Base-by-base conservation (phyloP, 2,329 filamentous ascomycete species). In the Ciborinia camelliae region DNA sequence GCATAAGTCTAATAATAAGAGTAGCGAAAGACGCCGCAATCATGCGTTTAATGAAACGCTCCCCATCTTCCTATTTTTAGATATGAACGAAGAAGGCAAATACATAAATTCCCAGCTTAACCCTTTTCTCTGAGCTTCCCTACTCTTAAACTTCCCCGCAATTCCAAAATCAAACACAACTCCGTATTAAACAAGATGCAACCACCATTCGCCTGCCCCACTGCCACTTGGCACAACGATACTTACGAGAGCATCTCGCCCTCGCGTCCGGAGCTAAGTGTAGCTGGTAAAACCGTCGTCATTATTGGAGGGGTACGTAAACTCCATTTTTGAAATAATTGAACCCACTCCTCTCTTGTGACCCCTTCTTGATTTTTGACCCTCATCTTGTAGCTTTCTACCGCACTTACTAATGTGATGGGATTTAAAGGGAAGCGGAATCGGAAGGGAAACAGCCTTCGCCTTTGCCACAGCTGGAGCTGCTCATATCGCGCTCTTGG, bases 211-310 rank as follows among this genome's bases (percentile, higher is more conserved):
- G 55, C 63, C 30, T 60, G 52, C 14, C 48, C 48, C 3, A 73
- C 68, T 30, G 52, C 71, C 8, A 67, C 62, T 28, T 74, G 69
- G 68, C 76, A 76, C 68, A 69, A 68, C 32, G 59, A 64, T 41
- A 60, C 73, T 12, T 76, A 76, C 66, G 51, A 71, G 10, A 67
- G 68, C 58, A 75, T 77, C 60, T 72, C 66, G 1, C 74, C 74
- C 6, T 55, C 66, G 20, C 48, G 35, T 14, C 54, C 66, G 9
- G 58, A 57, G 20, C 62, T 69, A 18, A 60, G 51, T n/a, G 37
- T 51, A 12, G 51, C 48, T 30, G 65, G 67, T 18, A 66, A 66
- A 55, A 59, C 30, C 15, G 39, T 68, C 30, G 14, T 67, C 18
- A 64, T 67, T 4, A 66, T 54, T 4, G 67, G 67, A 50, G 67